Percentiles rank a stretch among this genome's conserved stretches.
Evolutionary conservation across 306 rosid genomes (phyloP).

Genomic region (Inga laurina): DNA sequence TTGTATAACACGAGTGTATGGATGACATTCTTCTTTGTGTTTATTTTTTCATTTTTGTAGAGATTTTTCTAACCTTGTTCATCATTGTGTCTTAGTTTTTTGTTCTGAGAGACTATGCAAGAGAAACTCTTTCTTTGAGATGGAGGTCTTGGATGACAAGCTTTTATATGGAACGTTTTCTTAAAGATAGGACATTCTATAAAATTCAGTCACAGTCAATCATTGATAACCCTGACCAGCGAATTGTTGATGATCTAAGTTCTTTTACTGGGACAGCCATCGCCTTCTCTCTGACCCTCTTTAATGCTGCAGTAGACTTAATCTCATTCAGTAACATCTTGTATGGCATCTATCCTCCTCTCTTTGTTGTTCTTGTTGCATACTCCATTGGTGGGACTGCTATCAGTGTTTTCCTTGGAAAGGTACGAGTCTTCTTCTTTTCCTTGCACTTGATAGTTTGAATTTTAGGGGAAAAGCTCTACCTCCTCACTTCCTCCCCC

Average conservation of each 20-base stretch:
- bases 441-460: slow-evolving; percentile 16
- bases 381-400: slow-evolving; percentile 96
- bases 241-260: slow-evolving; percentile 93
- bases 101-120: slow-evolving; percentile 89
- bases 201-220: slow-evolving; percentile 93
- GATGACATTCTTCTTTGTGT: background rate
- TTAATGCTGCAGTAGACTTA: slow-evolving; percentile 86
- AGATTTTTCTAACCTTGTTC: slow-evolving; percentile 32
- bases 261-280: slow-evolving; percentile 90
- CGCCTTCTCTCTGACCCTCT: slow-evolving; percentile 74
- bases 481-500: too few relatives aligned
- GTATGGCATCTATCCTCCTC: slow-evolving; percentile 90
- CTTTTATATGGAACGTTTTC: slow-evolving; percentile 87
- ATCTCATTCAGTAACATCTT: slow-evolving; percentile 92
- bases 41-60: slow-evolving; percentile 19
- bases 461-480: background rate
- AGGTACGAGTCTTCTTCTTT: slow-evolving; percentile 44
- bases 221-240: slow-evolving; percentile 94
- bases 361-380: slow-evolving; percentile 76
- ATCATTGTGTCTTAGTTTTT: slow-evolving; percentile 62
- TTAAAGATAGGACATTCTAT: slow-evolving; percentile 81
- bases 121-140: slow-evolving; percentile 86
- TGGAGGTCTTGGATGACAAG: slow-evolving; percentile 99
- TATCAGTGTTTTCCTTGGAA: slow-evolving; percentile 85
- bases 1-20: background rate